phyloP scores from a whole-genome alignment of 1,284 basidiomycete species.

The Cerioporus squamosus region DNA sequence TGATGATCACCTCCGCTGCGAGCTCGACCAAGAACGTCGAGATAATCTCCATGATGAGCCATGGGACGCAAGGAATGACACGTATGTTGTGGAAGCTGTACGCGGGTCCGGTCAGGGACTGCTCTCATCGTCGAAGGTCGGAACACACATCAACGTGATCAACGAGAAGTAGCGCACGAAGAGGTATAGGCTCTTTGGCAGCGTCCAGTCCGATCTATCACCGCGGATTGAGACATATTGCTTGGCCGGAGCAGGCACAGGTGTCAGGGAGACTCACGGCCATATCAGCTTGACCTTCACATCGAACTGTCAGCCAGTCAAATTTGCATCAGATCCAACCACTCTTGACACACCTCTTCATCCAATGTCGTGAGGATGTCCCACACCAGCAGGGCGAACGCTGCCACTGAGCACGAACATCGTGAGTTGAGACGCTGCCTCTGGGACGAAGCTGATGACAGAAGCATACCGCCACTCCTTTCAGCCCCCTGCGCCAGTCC shows the following conservation, averaged over 20 bases:
- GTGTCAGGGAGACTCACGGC: conserved; percentile 25
- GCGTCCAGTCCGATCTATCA: conserved; percentile 30
- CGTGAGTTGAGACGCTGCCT: neutral
- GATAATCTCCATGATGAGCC: conserved; percentile 37
- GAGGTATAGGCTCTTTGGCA: conserved; percentile 31
- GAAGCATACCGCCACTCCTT: conserved; percentile 17
- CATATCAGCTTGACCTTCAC: conserved; percentile 24
- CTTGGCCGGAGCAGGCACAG: neutral
- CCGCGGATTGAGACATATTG: neutral
- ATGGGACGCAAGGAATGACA: conserved; percentile 30
- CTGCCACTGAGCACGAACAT: conserved; percentile 35
- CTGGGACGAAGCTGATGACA: neutral
- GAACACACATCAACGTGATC: conserved; percentile 30
- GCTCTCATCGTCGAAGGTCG: neutral
- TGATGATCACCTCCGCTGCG: conserved; percentile 36
- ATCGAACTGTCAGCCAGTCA: neutral
- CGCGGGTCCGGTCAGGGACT: neutral
- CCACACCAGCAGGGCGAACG: conserved; percentile 45
- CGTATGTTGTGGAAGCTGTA: conserved; percentile 27
- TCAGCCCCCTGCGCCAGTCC: conserved; percentile 14
- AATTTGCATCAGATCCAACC: neutral
- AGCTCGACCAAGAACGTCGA: conserved; percentile 36
- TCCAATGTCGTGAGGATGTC: conserved; percentile 46
- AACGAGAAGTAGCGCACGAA: conserved; percentile 34
- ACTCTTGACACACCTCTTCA: conserved; percentile 37